Conservation (phyloP, 2,329 filamentous ascomycete genomes). For the Penicillium capsulatum region DNA sequence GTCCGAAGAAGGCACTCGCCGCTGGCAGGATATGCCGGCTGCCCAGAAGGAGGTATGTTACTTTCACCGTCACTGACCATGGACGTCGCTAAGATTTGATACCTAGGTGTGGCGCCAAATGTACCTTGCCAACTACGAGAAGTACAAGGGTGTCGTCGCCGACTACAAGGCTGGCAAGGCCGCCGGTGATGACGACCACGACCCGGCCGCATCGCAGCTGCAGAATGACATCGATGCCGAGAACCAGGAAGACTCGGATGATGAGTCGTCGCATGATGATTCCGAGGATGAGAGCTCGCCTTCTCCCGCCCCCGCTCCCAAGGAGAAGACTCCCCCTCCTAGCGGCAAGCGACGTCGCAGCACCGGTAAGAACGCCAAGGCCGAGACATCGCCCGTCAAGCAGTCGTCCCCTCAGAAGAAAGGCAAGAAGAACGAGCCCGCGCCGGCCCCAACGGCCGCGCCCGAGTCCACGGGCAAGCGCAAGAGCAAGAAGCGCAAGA, state of each 20-base stretch:
- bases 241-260: constrained; percentile 6
- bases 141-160: constrained; percentile 54
- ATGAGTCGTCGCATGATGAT: constrained; percentile 18
- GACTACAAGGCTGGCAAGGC: constrained; percentile 47
- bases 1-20: constrained; percentile 76
- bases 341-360: constrained; percentile 44
- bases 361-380: constrained; percentile 35
- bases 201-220: constrained; percentile 41
- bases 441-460: constrained; percentile 28
- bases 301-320: constrained; percentile 34
- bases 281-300: constrained; percentile 28
- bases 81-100: constrained; percentile 9
- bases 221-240: constrained; percentile 41
- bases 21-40: constrained; percentile 75
- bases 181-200: constrained; percentile 35
- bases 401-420: constrained; percentile 21
- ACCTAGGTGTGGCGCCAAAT: constrained; percentile 51
- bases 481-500: constrained; percentile 48
- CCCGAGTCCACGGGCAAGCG: constrained; percentile 34
- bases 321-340: constrained; percentile 43
- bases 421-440: constrained; percentile 8
- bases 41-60: constrained; percentile 63
- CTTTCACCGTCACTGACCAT: background rate
- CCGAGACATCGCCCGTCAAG: constrained; percentile 29
- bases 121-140: constrained; percentile 55